Evolutionary conservation across 352 stramenopile genomes (phyloP).

Genomic region (Pythium myriotylum): DNA sequence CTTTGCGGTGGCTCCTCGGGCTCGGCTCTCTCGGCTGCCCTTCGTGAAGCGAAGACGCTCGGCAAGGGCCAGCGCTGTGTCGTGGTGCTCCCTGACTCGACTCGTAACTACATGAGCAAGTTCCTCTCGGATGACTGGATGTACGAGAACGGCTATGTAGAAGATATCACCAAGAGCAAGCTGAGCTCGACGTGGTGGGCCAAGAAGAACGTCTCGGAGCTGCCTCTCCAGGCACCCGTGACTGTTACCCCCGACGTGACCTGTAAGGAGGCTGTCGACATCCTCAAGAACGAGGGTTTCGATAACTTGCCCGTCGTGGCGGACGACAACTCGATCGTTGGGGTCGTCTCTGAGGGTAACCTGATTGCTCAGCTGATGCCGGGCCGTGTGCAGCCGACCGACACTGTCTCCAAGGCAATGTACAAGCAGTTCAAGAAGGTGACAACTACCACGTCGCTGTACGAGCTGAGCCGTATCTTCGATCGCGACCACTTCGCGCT

Average conservation of each 20-base stretch:
- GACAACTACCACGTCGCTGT: constrained; percentile 87
- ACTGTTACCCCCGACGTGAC: constrained; percentile 91
- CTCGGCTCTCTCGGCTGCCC: constrained; percentile 82
- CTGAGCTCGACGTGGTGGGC: constrained; percentile 94
- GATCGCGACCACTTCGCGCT: constrained; percentile 96
- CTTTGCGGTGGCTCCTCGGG: constrained; percentile 95
- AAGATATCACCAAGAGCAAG: constrained; percentile 70
- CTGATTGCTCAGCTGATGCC: constrained; percentile 92
- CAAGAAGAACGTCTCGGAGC: constrained; percentile 90
- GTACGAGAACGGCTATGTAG: constrained; percentile 85
- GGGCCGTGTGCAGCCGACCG: constrained; percentile 84
- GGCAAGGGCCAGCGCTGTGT: constrained; percentile 91
- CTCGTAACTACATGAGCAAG: constrained; percentile 99
- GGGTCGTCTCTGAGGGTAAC: constrained; percentile 96
- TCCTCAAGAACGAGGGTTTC: constrained; percentile 93
- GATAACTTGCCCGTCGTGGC: constrained; percentile 80
- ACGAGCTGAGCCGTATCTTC: constrained; percentile 93
- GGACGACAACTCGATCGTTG: constrained; percentile 90
- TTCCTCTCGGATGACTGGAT: constrained; percentile 96
- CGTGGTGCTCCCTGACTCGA: constrained; percentile 95
- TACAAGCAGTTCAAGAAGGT: constrained; percentile 97
- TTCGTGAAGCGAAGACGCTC: constrained; percentile 89
- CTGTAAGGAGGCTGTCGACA: constrained; percentile 93
- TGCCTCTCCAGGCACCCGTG: constrained; percentile 88
- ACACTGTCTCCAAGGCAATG: constrained; percentile 91